Base-by-base conservation (phyloP, 805 yeast species). In the Priceomyces haplophilus region DNA sequence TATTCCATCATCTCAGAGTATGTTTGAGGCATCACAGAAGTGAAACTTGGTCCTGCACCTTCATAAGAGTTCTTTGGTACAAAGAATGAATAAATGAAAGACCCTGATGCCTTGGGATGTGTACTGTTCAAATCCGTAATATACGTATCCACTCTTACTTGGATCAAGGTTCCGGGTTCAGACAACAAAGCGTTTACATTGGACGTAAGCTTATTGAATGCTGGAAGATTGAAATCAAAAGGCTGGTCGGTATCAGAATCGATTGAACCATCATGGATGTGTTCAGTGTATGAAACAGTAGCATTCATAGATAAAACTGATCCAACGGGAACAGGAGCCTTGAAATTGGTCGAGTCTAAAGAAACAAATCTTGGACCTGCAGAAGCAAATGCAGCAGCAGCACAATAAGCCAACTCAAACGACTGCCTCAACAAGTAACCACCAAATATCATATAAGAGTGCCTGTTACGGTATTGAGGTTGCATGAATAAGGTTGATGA, bases 241-340 rank as follows among this genome's bases (percentile, higher is more conserved):
- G 73, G 67, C 40, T 64, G 44, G 41, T 66, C 67, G 25, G 58
- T 43, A 23, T 55, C 66, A 20, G 41, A 27, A 13, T 49, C 56
- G 17, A 47, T 49, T 7, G 52, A 41, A 37, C 54, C 55, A 32
- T 67, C 72, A 54, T 80, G 83, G 40, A 87, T 66, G 52, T 85
- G 91, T 58, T 88, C 95, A 2, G 97, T 88, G 64, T 90, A 88
- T 18, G 85, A 88, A 6, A 90, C 87, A 16, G 83, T 72, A 0
- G 97, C 93, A 41, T 80, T 76, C 81, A 88, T 80, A 49, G 82
- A 85, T 46, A 90, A 69, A 7, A 91, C 96, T 1, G 90, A 82
- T 1, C 98, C 97, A 13, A 90, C 97, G 1, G 97, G 97, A 6
- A 90, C 98, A 2, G 98, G 98, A 15, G 90, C 85, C 56, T 85